These are phyloP conservation scores for Populus pruinosa DNA, from an alignment of 345 rosid genomes.

Conservation along the genomic window DNA sequence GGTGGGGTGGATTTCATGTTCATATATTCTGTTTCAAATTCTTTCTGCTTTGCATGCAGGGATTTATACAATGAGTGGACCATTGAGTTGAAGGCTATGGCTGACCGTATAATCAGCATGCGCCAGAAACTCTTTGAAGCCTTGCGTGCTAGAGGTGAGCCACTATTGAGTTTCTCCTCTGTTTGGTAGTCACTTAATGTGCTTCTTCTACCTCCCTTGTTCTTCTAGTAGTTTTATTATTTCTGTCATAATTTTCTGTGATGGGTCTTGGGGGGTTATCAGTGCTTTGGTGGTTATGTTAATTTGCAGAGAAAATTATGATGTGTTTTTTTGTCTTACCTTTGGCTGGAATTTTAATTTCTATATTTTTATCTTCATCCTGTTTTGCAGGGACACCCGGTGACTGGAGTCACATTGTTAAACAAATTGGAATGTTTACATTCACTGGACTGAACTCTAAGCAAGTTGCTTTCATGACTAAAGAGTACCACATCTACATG, in stretches of 20 bases:
- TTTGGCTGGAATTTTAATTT: background rate
- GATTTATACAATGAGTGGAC: constrained; percentile 42
- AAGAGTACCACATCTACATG: constrained; percentile 55
- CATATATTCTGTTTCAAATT: background rate
- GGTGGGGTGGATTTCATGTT: background rate
- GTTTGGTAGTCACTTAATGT: background rate
- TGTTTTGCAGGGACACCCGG: constrained; percentile 47
- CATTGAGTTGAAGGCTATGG: constrained; percentile 44
- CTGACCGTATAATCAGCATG: constrained; percentile 37
- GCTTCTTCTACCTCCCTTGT: background rate
- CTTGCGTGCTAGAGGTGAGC: constrained; percentile 41
- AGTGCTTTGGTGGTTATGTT: background rate
- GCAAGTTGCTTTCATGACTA: constrained; percentile 46
- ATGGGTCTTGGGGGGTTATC: background rate
- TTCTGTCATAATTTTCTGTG: background rate
- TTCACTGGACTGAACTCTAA: constrained; percentile 43
- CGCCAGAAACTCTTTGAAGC: constrained; percentile 41
- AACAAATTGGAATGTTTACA: constrained; percentile 50
- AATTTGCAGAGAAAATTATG: background rate
- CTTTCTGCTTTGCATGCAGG: constrained; percentile 25
- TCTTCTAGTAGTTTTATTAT: background rate
- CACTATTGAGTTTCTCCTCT: constrained; percentile 3
- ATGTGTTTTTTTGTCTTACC: background rate
- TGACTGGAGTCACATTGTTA: constrained; percentile 54
- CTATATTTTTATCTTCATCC: background rate